Base-by-base conservation (phyloP, 441 rosid genomes). In the Populus hybrid region DNA sequence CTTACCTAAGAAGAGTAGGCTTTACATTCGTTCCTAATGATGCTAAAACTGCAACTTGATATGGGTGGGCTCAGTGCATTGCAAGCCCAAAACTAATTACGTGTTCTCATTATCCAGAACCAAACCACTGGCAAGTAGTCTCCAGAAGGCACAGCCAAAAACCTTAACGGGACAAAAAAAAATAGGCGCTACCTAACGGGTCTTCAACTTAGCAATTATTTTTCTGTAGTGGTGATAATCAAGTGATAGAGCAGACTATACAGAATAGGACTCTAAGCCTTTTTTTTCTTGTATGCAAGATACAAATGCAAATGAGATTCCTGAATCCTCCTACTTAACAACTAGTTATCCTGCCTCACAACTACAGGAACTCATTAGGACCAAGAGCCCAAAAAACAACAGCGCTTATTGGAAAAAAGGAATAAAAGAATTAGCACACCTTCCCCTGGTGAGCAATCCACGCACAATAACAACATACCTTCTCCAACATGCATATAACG, bases 41-140 rank as follows among this genome's bases (percentile, higher is more conserved):
- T 56, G 38, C 72, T 36, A 69, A 21, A 38, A 40, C 21, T 42
- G 9, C 24, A 63, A 24, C 53, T 68, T 65, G 33, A 23, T 8
- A 61, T 64, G 53, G 29, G 65, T 42, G 42, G 72, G 74, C 14
- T 79, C 18, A 36, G 42, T 20, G 14, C 69, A 20, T 66, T 59
- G 6, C 56, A 59, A 24, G 29, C 71, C 72, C 63, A 59, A 73
- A 38, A 21, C 26, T 56, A 69, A 40, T 21, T n/a, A 68, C 20
- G 20, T 3, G 31, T 21, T 66, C 68, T 72, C 67, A 16, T 23
- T 40, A 68, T 74, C 12, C 16, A 18, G 42, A 69, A 56, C 73
- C 45, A 76, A 74, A 72, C 61, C 64, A 29, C n/a, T 20, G 66
- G 33, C 61, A 36, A 69, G 18, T 36, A 33, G 61, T 69, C 69